These are phyloP conservation scores for Wallacemonas rigidus DNA, from an alignment of 208 protist genomes.

Conservation along the genomic window DNA sequence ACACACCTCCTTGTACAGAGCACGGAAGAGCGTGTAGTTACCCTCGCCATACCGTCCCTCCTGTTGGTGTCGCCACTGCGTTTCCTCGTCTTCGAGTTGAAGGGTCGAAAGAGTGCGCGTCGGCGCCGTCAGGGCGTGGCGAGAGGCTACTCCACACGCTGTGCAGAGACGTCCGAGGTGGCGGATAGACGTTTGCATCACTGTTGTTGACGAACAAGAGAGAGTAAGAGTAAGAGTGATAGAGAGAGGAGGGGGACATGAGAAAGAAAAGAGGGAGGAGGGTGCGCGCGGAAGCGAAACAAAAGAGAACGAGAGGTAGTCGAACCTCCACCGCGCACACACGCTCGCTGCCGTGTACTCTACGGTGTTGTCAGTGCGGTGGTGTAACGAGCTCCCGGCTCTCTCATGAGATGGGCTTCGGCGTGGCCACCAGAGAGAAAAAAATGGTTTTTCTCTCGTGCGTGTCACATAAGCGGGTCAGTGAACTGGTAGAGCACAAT, in stretches of 20 bases:
- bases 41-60: conserved; percentile 64
- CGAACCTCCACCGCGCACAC: too few relatives aligned
- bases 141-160: neutral
- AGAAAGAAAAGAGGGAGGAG: neutral
- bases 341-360: too few relatives aligned
- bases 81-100: conserved; percentile 30
- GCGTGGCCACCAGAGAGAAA: too few relatives aligned
- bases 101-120: conserved; percentile 26
- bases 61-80: conserved; percentile 42
- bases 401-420: too few relatives aligned
- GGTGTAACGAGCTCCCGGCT: too few relatives aligned
- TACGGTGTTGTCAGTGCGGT: too few relatives aligned
- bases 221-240: neutral
- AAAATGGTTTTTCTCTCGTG: too few relatives aligned
- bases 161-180: neutral
- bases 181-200: conserved; percentile 1
- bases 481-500: too few relatives aligned
- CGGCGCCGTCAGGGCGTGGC: neutral
- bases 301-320: conserved; percentile 3
- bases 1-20: conserved; percentile 81
- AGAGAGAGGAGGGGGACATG: conserved; percentile 2
- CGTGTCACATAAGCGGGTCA: too few relatives aligned
- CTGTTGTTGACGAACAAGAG: neutral
- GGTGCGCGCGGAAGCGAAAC: neutral
- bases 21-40: conserved; percentile 72